Conservation (phyloP, 345 rosid species). For the Citrus hindsii region DNA sequence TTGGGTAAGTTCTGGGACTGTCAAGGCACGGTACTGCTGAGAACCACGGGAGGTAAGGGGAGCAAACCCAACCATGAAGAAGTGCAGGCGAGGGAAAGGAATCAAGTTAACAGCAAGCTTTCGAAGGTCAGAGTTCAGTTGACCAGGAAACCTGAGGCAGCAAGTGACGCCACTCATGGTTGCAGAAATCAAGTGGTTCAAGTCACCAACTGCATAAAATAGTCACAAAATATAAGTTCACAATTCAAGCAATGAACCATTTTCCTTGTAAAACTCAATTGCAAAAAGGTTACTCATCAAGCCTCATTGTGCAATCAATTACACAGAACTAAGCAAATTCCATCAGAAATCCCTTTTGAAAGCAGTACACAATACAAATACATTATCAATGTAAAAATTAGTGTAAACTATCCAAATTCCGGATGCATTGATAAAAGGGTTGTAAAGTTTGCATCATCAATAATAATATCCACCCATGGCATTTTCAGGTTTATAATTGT, state of each 20-base stretch:
- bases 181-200: slow-evolving; percentile 44
- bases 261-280: background rate
- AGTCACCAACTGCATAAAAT: slow-evolving; percentile 32
- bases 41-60: slow-evolving; percentile 35
- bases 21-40: slow-evolving; percentile 33
- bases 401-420: background rate
- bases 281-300: background rate
- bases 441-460: background rate
- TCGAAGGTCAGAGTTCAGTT: slow-evolving; percentile 40
- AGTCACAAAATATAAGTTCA: background rate
- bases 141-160: slow-evolving; percentile 46
- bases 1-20: slow-evolving; percentile 20
- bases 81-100: slow-evolving; percentile 41
- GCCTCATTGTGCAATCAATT: background rate
- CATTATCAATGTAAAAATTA: background rate
- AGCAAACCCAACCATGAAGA: slow-evolving; percentile 41
- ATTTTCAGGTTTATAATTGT: background rate
- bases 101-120: slow-evolving; percentile 38
- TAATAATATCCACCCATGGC: background rate
- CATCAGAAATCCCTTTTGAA: background rate
- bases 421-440: background rate
- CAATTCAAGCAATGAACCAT: background rate
- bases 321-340: background rate
- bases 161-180: slow-evolving; percentile 47
- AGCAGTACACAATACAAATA: no score